These are phyloP conservation scores for Corylus avellana DNA, from an alignment of 306 rosid species.

Conservation along the genomic window DNA sequence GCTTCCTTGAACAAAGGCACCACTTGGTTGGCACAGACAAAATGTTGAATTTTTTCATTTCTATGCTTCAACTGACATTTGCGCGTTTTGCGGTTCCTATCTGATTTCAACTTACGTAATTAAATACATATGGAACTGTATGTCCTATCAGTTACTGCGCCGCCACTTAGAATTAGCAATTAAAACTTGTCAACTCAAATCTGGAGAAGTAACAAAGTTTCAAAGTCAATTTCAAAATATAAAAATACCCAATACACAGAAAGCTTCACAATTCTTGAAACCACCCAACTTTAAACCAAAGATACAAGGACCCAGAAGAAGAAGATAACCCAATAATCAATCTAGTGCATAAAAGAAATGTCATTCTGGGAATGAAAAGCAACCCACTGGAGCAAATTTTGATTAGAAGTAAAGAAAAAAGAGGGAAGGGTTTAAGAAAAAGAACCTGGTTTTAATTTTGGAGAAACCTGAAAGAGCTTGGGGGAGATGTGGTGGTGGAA, in stretches of 20 bases:
- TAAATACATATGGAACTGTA: not conserved
- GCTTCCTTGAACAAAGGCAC: no score
- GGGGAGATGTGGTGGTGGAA: not conserved
- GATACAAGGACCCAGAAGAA: not conserved
- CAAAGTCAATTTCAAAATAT: not conserved
- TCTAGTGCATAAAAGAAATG: not conserved
- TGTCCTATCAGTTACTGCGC: not conserved
- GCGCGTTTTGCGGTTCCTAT: not conserved
- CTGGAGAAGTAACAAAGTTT: not conserved
- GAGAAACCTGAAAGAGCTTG: not conserved
- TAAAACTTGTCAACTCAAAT: not conserved
- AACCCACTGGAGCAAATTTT: not conserved
- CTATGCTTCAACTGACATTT: not conserved
- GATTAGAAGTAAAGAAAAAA: not conserved
- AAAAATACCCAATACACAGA: not conserved
- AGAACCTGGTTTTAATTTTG: slow-evolving; percentile 2
- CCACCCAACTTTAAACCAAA: not conserved
- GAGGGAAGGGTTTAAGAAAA: not conserved
- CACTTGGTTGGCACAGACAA: no score
- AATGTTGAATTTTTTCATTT: not conserved
- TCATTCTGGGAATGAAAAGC: not conserved
- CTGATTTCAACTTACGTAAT: not conserved
- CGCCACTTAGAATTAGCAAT: not conserved
- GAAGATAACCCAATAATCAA: not conserved
- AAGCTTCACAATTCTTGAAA: not conserved